These are phyloP conservation scores for Leucocoprinus sp. DNA, from an alignment of 768 basidiomycete genomes.

Conservation along the genomic window DNA sequence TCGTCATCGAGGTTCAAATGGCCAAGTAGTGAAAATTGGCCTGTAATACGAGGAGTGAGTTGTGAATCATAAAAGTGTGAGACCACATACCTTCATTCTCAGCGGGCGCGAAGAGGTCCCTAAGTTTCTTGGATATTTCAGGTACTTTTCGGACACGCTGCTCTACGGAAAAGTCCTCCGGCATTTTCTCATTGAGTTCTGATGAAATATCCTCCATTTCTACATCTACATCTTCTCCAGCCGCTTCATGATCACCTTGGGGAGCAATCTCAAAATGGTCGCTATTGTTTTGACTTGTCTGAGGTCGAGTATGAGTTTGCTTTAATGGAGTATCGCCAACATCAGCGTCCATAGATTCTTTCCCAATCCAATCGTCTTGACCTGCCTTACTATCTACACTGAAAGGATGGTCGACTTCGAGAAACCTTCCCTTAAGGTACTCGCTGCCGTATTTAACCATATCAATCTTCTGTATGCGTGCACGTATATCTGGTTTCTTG, in stretches of 20 bases:
- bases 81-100: constrained; percentile 52
- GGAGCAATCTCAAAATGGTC: constrained; percentile 29
- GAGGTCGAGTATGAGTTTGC: constrained; percentile 17
- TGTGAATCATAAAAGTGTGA: not conserved
- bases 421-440: constrained; percentile 61
- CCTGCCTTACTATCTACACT: constrained; percentile 22
- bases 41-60: constrained; percentile 23
- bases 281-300: constrained; percentile 20
- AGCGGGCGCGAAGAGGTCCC: constrained; percentile 66
- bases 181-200: constrained; percentile 3
- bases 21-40: constrained; percentile 65
- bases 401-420: constrained; percentile 34
- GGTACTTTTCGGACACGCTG: constrained; percentile 1
- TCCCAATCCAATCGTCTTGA: constrained; percentile 50
- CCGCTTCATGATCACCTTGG: constrained; percentile 9
- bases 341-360: constrained; percentile 51
- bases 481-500: constrained; percentile 47
- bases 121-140: constrained; percentile 33
- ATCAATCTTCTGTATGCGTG: constrained; percentile 61
- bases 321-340: constrained; percentile 34
- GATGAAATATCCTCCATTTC: constrained; percentile 11
- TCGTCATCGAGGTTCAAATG: constrained; percentile 72
- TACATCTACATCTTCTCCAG: constrained; percentile 6
- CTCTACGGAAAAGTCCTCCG: not conserved
- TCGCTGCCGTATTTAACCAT: constrained; percentile 62